Base-by-base conservation (phyloP, 2,329 filamentous ascomycete genomes). In the Colletotrichum magnum region DNA sequence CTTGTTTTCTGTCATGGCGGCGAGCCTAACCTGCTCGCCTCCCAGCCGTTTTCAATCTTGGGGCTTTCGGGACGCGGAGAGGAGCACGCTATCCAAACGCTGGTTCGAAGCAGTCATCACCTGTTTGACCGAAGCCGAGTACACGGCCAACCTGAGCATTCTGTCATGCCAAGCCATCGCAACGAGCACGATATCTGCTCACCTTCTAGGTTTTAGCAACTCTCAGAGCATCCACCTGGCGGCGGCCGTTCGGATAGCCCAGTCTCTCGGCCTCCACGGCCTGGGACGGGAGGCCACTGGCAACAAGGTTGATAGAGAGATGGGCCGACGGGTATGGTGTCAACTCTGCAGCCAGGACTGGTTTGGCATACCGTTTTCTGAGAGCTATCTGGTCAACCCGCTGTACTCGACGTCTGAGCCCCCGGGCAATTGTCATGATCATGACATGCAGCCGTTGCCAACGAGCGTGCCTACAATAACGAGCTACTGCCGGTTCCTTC, bases 141-240 rank as follows among this genome's bases (percentile, higher is more conserved):
- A 82, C 68, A 84, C 82, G 58, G 80, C 80, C 45, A 75, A 76
- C 50, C 80, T 83, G 69, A 81, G 80, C 13, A 77, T 84, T 2
- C 79, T 81, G 53, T 79, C 82, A 0, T 78, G 86, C 4, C 81
- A 86, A 72, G 80, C 84, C 4, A 84, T 87, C 47, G 76, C 82
- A 10, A 83, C 81, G 1, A 75, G 85, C 36, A 85, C 85, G n/a
- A 82, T 84, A 3, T 82, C 82, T 9, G 84, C 84, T 9, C 85
- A 87, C 73, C 75, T 85, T 16, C 77, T 86, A 1, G 85, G 85
- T 1, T 82, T 81, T 26, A 83, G 83, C 6, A 85, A 84, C 70
- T 82, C 81, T 50, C 84, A 84, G 68, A 81, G 79, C 4, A 81
- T 84, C 1, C 77, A 84, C 21, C 77, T 86, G 9, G 82, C 81